These are phyloP conservation scores for Diutina scorzettiae DNA, from an alignment of 1,139 yeast genomes.

Conservation along the genomic window DNA sequence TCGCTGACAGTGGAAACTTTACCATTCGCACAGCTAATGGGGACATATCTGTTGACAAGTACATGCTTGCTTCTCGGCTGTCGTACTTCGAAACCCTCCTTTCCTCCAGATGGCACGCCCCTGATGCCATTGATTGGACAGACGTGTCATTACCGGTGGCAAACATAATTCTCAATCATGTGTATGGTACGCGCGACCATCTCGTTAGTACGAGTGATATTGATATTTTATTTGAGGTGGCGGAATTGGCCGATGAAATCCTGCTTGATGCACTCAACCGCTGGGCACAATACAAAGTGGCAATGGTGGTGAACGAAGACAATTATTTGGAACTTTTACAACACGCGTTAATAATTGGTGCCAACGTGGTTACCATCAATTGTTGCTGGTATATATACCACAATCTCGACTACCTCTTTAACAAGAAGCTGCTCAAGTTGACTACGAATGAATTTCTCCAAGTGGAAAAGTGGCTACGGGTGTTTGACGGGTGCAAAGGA, in stretches of 20 bases:
- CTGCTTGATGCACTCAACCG: slow-evolving; percentile 48
- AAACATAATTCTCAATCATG: neutral
- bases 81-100: slow-evolving; percentile 54
- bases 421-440: neutral
- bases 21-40: slow-evolving; percentile 28
- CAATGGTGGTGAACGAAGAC: slow-evolving; percentile 46
- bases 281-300: slow-evolving; percentile 49
- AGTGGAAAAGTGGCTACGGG: slow-evolving; percentile 19
- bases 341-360: slow-evolving; percentile 41
- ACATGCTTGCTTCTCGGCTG: slow-evolving; percentile 41
- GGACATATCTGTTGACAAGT: slow-evolving; percentile 31
- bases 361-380: slow-evolving; percentile 42
- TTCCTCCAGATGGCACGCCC: slow-evolving; percentile 41
- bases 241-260: slow-evolving; percentile 55
- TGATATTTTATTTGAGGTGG: slow-evolving; percentile 43
- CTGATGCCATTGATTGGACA: neutral
- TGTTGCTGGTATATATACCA: slow-evolving; percentile 61
- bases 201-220: slow-evolving; percentile 26
- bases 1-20: slow-evolving; percentile 12
- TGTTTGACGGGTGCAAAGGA: slow-evolving; percentile 19
- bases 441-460: slow-evolving; percentile 12
- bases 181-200: neutral
- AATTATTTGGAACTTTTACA: slow-evolving; percentile 47
- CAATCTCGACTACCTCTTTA: slow-evolving; percentile 31
- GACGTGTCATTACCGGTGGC: neutral